Evolutionary conservation across 176 grass and related monocot genomes (phyloP), one percentile per base, ranked within the genome.

Genomic region (Carex parvula): DNA sequence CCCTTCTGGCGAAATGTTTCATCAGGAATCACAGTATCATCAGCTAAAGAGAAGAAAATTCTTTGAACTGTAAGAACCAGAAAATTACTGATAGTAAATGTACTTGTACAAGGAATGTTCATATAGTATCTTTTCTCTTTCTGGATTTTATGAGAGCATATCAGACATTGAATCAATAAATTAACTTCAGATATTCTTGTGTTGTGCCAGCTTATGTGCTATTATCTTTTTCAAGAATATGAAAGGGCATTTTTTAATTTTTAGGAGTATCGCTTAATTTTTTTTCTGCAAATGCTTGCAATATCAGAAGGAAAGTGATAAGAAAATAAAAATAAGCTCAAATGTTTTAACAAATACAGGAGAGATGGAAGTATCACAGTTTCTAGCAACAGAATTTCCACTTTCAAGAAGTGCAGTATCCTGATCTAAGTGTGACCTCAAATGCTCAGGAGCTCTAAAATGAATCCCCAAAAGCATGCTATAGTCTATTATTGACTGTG

Each of bases 381-480:
- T 83, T 35, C 46, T 74, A 46, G 79, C 58, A 81, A 52, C 61
- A 39, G 87, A 74, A 83, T 86, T 90, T 86, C 81, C 84, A 56
- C 41, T 85, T 60, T 50, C 86, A 85, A 91, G 85, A 60, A 73
- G 85, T 42, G 22, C 29, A 79, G 64, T 82, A n/a, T 91, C 80
- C 62, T 79, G 58, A 86, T 92, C 89, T 20, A 84, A 78, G 30
- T 70, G 71, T 41, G 88, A 67, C 67, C 91, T 98, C 70, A 95
- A 92, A 85, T 95, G 84, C 62, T 90, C 41, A 16, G 92, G 96
- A 88, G 96, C 93, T 93, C 96, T 90, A 67, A 98, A 95, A 88
- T 98, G 96, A 29, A 98, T 92, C 26, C 96, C 96, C 86, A 98
- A 80, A 65, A 98, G 71, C 92, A 98, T 93, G 89, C 96, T 98